A percentile compares a stretch with the other conserved stretches of the same genome.
These are phyloP conservation scores for Globisporangium radiosum DNA, from an alignment of 352 stramenopile genomes.

Conservation along the genomic window DNA sequence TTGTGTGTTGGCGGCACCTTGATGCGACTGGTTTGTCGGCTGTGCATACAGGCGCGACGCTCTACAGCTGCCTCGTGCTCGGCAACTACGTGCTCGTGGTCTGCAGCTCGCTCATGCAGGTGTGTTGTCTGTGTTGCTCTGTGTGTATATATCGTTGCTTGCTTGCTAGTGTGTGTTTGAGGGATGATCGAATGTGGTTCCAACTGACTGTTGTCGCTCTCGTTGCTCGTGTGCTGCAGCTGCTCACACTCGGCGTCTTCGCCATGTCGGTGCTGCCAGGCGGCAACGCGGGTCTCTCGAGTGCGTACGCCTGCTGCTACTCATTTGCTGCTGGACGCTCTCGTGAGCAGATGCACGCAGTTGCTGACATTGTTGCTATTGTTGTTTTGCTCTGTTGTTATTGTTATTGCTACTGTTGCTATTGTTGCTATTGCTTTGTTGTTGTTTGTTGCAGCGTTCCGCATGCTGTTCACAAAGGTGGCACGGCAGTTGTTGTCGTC, in stretches of 20 bases:
- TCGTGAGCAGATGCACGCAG: no score
- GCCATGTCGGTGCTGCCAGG: slow-evolving; percentile 55
- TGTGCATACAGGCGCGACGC: slow-evolving; percentile 34
- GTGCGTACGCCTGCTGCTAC: slow-evolving; percentile 13
- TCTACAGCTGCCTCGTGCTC: slow-evolving; percentile 80
- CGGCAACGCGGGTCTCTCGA: slow-evolving; percentile 56
- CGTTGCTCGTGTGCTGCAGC: slow-evolving; percentile 17
- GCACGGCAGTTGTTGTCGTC: slow-evolving; percentile 55
- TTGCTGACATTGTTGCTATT: no score
- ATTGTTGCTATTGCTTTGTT: neutral
- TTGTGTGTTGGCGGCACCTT: neutral
- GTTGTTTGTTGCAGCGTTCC: slow-evolving; percentile 32
- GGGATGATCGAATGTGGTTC: no score
- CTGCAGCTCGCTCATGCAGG: slow-evolving; percentile 56
- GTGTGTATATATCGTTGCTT: neutral
- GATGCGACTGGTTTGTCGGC: neutral
- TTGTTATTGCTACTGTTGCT: no score
- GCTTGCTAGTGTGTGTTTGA: neutral
- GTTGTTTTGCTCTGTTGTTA: neutral
- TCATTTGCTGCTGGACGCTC: neutral
- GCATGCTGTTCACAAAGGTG: slow-evolving; percentile 59
- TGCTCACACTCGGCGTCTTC: slow-evolving; percentile 53
- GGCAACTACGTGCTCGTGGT: slow-evolving; percentile 82
- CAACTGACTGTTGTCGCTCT: neutral
- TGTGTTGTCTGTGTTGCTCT: slow-evolving; percentile 6